Conservation (phyloP, 768 basidiomycete species). For the Boletus vinaceobasis region DNA sequence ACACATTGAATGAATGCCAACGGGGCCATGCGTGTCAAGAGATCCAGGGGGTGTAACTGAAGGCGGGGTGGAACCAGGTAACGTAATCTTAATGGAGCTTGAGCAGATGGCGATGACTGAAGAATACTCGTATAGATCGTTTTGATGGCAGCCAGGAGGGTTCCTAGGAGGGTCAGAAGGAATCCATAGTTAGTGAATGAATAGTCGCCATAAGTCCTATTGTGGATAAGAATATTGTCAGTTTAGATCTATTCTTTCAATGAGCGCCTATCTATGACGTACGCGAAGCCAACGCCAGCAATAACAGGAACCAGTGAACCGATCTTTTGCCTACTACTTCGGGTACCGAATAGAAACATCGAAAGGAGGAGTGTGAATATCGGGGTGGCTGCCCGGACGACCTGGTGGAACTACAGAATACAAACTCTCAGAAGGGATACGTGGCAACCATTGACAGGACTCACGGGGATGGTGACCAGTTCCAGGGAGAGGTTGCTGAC, state of each 20-base stretch:
- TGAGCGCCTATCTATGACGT: conserved; percentile 4
- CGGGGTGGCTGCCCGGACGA: conserved; percentile 89
- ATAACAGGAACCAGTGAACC: conserved; percentile 81
- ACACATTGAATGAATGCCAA: conserved; percentile 88
- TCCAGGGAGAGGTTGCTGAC: conserved; percentile 90
- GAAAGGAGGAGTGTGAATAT: conserved; percentile 87
- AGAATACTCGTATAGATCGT: conserved; percentile 87
- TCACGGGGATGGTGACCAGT: conserved; percentile 84
- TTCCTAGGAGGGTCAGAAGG: conserved; percentile 84
- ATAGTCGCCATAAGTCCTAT: conserved; percentile 92
- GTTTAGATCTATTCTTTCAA: not conserved
- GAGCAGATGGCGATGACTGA: conserved; percentile 42
- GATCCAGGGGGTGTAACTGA: conserved; percentile 72
- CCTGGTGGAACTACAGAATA: conserved; percentile 83
- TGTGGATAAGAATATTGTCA: not conserved
- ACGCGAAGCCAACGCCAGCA: conserved; percentile 90
- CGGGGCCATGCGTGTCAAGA: conserved; percentile 87
- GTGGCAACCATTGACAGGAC: conserved; percentile 27
- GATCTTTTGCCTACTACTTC: conserved; percentile 59
- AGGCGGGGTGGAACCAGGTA: conserved; percentile 34
- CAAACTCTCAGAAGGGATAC: not conserved
- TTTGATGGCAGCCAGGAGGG: conserved; percentile 88
- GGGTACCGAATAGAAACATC: conserved; percentile 58
- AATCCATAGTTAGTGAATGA: conserved; percentile 86
- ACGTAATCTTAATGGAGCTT: conserved; percentile 14